Base-by-base conservation (phyloP, 345 rosid genomes). In the Capsella bursapastoris region DNA sequence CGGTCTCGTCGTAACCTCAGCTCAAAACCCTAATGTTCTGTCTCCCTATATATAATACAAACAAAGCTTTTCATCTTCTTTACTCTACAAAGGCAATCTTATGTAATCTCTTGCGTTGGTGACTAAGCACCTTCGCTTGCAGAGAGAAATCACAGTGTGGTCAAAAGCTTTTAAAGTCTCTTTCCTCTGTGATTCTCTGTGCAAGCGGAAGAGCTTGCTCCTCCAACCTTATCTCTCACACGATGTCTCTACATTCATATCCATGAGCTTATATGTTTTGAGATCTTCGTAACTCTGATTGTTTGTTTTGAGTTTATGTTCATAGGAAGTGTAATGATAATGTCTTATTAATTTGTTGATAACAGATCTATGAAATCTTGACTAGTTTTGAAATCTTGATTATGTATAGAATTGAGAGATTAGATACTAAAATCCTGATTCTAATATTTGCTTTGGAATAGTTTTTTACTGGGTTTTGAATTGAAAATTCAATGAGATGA, bases 111-210 rank as follows among this genome's bases (percentile, higher is more conserved):
- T 4, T 16, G 52, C 11, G 37, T 68, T 56, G 35, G 73, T 68
- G 73, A 68, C 41, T 28, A 56, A 68, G 73, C 40, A 28, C 44
- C 12, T 68, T 68, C 63, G 73, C 73, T 68, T 68, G 73, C 73
- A 68, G 52, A 68, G 73, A 68, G 73, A 53, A 68, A 68, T 68
- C 73, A 41, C 73, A 15, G 73, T 68, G 41, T 43, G 13, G 62
- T 11, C 2, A 59, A 16, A 28, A 29, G 0, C 3, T 35, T 3
- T 58, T 15, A 5, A 3, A 14, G 10, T 41, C 29, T 68, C 18
- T 43, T 11, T 43, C 43, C 32, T 41, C 64, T 68, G 64, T 55
- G 73, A 43, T 68, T 68, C 43, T 43, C 73, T 68, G 52, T 68
- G 63, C 12, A 56, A 56, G 53, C 55, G 4, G 27, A 68, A 57